These are phyloP conservation scores for Malania oleifera DNA, from an alignment of 164 flowering plant species.

Conservation along the genomic window DNA sequence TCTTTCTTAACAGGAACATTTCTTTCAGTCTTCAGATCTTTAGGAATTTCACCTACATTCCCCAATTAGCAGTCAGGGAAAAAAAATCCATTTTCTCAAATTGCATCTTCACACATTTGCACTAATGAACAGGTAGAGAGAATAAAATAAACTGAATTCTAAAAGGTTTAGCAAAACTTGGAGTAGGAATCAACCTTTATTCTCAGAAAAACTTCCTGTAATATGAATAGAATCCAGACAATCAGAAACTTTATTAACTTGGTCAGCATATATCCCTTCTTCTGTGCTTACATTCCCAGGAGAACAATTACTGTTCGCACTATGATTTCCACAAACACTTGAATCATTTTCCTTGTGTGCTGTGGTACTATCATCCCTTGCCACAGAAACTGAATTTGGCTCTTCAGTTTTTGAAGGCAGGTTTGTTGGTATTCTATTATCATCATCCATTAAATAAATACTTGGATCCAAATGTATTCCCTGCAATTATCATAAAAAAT, in stretches of 20 bases:
- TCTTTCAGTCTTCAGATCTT: conserved; percentile 28
- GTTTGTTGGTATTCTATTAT: conserved; percentile 41
- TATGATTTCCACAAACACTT: conserved; percentile 17
- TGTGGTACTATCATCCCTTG: conserved; percentile 23
- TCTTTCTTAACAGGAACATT: conserved; percentile 34
- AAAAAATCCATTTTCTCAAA: background rate
- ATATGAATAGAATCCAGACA: conserved; percentile 32
- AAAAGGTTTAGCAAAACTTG: conserved; percentile 7
- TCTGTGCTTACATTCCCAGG: conserved; percentile 11
- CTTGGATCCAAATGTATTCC: conserved; percentile 98
- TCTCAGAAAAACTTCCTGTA: conserved; percentile 27
- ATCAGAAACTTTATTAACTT: conserved; percentile 34
- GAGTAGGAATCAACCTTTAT: conserved; percentile 39
- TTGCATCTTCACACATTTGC: conserved; percentile 9
- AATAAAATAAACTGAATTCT: background rate
- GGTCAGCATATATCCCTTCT: conserved; percentile 26
- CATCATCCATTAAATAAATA: conserved; percentile 93
- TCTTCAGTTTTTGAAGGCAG: conserved; percentile 29
- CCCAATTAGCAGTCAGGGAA: conserved; percentile 7
- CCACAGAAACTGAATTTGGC: conserved; percentile 17
- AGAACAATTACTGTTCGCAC: conserved; percentile 13
- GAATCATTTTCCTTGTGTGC: conserved; percentile 20
- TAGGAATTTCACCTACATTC: conserved; percentile 39
- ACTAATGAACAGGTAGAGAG: background rate
- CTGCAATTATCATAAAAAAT: conserved; percentile 32